Evolutionary conservation across 345 rosid species (phyloP).

Genomic region (Brassica cretica): DNA sequence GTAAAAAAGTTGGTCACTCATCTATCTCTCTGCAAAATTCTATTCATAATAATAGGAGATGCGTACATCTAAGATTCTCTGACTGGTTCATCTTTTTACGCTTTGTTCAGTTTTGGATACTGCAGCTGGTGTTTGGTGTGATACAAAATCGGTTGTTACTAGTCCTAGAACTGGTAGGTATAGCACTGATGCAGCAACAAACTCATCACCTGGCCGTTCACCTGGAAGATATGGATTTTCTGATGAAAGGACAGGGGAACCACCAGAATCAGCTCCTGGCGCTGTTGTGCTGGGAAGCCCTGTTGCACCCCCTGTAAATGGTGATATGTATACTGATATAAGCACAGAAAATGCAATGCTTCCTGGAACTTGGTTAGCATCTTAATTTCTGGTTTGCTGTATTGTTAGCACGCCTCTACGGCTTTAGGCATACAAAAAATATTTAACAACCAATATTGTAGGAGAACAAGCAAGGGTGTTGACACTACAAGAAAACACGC

Average conservation of each 20-base stretch:
- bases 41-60: background rate
- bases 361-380: slow-evolving; percentile 71
- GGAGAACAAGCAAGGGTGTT: slow-evolving; percentile 92
- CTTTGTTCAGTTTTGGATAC: slow-evolving; percentile 83
- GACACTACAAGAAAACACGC: too few species aligned
- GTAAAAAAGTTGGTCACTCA: background rate
- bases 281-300: slow-evolving; percentile 88
- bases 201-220: slow-evolving; percentile 54
- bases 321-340: slow-evolving; percentile 89
- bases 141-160: slow-evolving; percentile 95
- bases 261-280: slow-evolving; percentile 65
- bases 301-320: slow-evolving; percentile 93
- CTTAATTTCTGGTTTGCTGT: background rate
- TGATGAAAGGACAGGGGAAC: slow-evolving; percentile 82
- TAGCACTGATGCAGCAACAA: slow-evolving; percentile 87
- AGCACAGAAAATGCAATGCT: slow-evolving; percentile 92
- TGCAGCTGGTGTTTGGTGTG: slow-evolving; percentile 99
- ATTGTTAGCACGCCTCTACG: background rate
- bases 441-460: slow-evolving; percentile 37
- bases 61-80: slow-evolving; percentile 10
- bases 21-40: background rate
- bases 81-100: slow-evolving; percentile 27
- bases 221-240: slow-evolving; percentile 77
- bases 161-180: slow-evolving; percentile 90
- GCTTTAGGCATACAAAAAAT: background rate